phyloP scores from a whole-genome alignment of 257 asterid species.

The Solanum lignicaule region DNA sequence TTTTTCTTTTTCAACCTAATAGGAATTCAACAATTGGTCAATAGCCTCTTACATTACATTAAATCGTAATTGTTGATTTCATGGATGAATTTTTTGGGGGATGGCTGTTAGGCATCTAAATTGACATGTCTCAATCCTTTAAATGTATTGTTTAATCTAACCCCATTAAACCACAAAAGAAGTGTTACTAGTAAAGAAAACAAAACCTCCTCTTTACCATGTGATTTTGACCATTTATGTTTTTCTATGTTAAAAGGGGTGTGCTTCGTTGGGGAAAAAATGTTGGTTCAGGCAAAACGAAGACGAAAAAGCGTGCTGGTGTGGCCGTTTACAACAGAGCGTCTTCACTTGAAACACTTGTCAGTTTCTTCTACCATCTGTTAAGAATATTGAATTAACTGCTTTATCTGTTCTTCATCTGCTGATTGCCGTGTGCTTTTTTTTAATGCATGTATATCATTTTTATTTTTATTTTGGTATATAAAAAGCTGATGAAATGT shows the following conservation, averaged over 20 bases:
- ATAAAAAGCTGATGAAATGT: neutral
- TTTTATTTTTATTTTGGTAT: too few species aligned
- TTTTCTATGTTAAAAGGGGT: conserved; percentile 34
- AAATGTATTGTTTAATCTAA: neutral
- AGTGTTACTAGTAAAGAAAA: neutral
- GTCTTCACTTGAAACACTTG: conserved; percentile 91
- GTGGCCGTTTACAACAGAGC: conserved; percentile 94
- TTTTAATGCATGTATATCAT: neutral
- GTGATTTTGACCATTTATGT: neutral
- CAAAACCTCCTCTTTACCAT: neutral
- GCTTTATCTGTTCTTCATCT: neutral
- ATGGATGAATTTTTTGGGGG: neutral
- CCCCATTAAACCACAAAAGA: neutral
- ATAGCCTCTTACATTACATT: neutral
- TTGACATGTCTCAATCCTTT: neutral
- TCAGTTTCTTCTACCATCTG: conserved; percentile 24
- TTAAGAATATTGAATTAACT: neutral
- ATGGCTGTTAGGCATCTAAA: neutral
- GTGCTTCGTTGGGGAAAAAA: conserved; percentile 98
- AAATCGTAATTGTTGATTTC: neutral
- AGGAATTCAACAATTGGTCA: neutral
- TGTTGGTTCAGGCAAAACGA: conserved; percentile 76
- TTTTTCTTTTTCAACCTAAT: neutral
- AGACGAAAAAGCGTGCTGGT: conserved; percentile 90
- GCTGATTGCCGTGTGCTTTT: neutral